Evolutionary conservation across 2,329 filamentous ascomycete species (phyloP), one percentile per base, ranked within the genome.

Genomic region (Didymellaceae sp.): DNA sequence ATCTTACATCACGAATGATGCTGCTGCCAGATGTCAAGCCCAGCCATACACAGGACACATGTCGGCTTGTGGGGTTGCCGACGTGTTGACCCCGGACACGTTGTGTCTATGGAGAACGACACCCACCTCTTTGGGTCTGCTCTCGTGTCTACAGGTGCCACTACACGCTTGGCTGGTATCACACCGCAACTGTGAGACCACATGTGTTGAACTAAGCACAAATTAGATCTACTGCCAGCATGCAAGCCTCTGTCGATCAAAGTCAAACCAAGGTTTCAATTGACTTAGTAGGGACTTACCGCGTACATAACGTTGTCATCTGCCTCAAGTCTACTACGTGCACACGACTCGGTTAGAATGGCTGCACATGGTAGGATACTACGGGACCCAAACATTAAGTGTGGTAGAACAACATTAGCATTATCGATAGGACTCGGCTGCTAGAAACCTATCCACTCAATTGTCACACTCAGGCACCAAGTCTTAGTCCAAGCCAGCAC

Each of bases 351-450:
- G 81, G 80, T 1, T 90, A 95, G 66, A 90, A 89, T 0, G 96
- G 96, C 81, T 96, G 38, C 14, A 47, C 39, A 40, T 21, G 25
- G 16, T 52, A n/a, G 32, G 16, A 46, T 47, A 33, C 43, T 35
- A 44, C 14, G 38, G 49, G 39, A 35, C 39, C 32, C 26, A 35
- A 25, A 34, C 26, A 96, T 71, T 88, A 89, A 21, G 92, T 96
- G 54, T 96, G 90, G 78, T 94, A 95, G 75, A 88, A 94, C 67
- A 91, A 96, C 69, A 77, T 96, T 9, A 81, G 86, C 0, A 77
- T 84, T 40, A 44, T 44, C 17, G 31, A 44, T 34, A 20, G 14
- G 34, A 20, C 37, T 52, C 25, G 25, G 20, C 42, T 32, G 6
- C 31, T 31, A 42, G 42, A 45, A 52, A 52, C 48, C 24, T 37